These are phyloP conservation scores for Lepiota venenata DNA, from an alignment of 768 basidiomycete species.

Conservation along the genomic window DNA sequence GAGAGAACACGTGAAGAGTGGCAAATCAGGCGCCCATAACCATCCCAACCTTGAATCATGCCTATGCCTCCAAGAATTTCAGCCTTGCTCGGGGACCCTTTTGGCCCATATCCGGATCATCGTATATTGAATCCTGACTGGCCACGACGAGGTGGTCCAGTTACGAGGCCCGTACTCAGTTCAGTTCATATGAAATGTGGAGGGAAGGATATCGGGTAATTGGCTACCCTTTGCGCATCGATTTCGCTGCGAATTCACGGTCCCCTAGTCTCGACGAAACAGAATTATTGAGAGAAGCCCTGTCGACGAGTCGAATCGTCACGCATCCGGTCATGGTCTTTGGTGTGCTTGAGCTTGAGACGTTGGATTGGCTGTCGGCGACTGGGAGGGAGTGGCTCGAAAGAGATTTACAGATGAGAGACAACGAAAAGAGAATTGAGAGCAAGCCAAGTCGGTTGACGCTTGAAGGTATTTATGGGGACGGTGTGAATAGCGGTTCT, in stretches of 20 bases:
- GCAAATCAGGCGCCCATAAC: neutral
- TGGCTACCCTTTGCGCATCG: neutral
- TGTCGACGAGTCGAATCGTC: conserved; percentile 17
- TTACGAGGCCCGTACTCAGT: conserved; percentile 12
- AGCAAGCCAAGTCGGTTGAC: conserved; percentile 26
- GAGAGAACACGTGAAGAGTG: conserved; percentile 9
- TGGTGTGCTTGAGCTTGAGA: conserved; percentile 45
- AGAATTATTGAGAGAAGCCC: conserved; percentile 32
- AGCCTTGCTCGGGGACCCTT: conserved; percentile 6
- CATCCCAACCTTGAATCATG: neutral
- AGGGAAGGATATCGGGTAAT: conserved; percentile 8
- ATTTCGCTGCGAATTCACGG: conserved; percentile 13
- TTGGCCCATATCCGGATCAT: conserved; percentile 23
- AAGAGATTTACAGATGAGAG: conserved; percentile 39
- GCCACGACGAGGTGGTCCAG: conserved; percentile 12
- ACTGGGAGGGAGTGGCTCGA: conserved; percentile 38
- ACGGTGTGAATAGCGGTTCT: conserved; percentile 18
- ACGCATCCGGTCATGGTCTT: conserved; percentile 41
- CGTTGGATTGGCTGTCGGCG: conserved; percentile 47
- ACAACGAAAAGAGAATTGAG: conserved; percentile 23
- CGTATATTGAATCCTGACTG: conserved; percentile 18
- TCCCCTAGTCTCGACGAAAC: conserved; percentile 44
- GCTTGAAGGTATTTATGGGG: conserved; percentile 32
- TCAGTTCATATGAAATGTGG: conserved; percentile 19
- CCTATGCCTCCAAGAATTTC: neutral